phyloP scores from a whole-genome alignment of 2,329 filamentous ascomycete species.

The Mariannaea sp. region DNA sequence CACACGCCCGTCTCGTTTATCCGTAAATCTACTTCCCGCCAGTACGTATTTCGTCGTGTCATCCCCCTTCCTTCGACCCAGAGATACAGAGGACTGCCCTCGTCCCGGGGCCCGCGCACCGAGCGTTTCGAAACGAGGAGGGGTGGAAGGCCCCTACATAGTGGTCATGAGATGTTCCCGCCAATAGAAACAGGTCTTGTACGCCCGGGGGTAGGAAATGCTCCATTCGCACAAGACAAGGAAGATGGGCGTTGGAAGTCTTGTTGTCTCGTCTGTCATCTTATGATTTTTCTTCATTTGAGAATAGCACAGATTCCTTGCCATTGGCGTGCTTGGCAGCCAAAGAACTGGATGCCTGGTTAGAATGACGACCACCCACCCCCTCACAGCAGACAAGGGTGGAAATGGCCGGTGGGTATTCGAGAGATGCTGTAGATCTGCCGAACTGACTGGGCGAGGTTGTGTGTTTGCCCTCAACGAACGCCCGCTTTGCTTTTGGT shows the following conservation, averaged over 20 bases:
- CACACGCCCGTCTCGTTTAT: conserved; percentile 5
- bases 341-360: not conserved
- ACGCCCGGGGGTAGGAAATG: not conserved
- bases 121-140: conserved; percentile 35
- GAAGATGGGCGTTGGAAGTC: no score
- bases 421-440: no score
- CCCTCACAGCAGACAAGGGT: no score
- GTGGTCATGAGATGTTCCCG: conserved; percentile 25
- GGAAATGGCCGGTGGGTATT: no score
- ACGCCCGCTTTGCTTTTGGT: not conserved
- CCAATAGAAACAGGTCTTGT: conserved; percentile 22
- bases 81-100: no score
- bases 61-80: no score
- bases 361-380: not conserved
- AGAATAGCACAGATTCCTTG: no score
- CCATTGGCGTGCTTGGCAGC: not conserved
- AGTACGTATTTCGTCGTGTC: not conserved
- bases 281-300: conserved; percentile 20
- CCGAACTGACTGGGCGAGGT: not conserved
- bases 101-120: conserved; percentile 20
- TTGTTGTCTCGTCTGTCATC: conserved; percentile 22
- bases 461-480: no score
- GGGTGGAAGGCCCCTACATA: not conserved
- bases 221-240: no score
- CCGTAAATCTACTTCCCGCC: not conserved